Evolutionary conservation across 495 filamentous ascomycete species (phyloP).

Genomic region (Aspergillus kassunensis): DNA sequence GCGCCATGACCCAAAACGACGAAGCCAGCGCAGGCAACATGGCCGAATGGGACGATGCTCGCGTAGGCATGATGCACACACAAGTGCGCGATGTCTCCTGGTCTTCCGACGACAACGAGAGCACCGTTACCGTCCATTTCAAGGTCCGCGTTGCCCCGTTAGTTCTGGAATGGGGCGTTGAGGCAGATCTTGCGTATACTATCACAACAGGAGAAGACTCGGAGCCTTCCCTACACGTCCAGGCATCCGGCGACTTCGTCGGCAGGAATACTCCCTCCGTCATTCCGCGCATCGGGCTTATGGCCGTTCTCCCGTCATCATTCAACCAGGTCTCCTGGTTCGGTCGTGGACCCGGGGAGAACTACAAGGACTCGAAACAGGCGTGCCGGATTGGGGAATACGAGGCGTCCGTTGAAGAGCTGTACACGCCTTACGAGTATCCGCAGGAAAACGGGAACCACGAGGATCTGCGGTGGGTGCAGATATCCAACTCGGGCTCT

Average conservation of each 20-base stretch:
- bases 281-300: conserved; percentile 24
- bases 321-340: conserved; percentile 9
- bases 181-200: conserved; percentile 42
- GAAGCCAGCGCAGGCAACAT: conserved; percentile 31
- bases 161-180: conserved; percentile 50
- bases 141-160: conserved; percentile 47
- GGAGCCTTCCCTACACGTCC: conserved; percentile 37
- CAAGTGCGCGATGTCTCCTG: conserved; percentile 39
- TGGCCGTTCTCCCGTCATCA: background rate
- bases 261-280: conserved; percentile 42
- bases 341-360: conserved; percentile 10
- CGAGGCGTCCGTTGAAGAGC: background rate
- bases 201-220: conserved; percentile 28
- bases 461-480: conserved; percentile 21
- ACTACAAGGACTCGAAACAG: conserved; percentile 10
- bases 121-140: background rate
- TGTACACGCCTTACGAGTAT: conserved; percentile 12
- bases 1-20: conserved; percentile 56
- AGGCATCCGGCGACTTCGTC: conserved; percentile 38
- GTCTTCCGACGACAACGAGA: no score
- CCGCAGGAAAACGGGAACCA: conserved; percentile 26
- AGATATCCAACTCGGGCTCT: background rate
- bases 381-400: conserved; percentile 10
- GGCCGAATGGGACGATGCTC: conserved; percentile 23
- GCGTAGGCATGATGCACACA: conserved; percentile 38